phyloP scores from a whole-genome alignment of 495 filamentous ascomycete genomes.

The Lasiosphaeria ovina region DNA sequence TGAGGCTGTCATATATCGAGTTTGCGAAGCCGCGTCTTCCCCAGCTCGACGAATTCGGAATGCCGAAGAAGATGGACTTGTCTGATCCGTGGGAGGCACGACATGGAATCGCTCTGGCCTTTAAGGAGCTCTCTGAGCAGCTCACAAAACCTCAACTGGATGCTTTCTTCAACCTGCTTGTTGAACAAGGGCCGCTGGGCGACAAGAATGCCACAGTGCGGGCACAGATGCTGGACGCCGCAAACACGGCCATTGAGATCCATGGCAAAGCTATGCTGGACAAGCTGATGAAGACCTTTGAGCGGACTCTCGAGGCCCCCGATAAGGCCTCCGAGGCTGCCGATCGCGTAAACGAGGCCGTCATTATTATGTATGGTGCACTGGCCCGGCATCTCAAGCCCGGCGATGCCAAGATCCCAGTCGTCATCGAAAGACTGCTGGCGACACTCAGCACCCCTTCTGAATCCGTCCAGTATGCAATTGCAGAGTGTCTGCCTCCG shows the following conservation, averaged over 20 bases:
- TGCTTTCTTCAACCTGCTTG: conserved; percentile 76
- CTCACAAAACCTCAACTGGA: conserved; percentile 70
- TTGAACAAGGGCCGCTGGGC: conserved; percentile 77
- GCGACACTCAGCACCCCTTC: conserved; percentile 91
- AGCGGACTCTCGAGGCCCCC: conserved; percentile 75
- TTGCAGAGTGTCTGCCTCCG: conserved; percentile 89
- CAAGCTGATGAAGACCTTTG: conserved; percentile 86
- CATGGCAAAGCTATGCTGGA: conserved; percentile 81
- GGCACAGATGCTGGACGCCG: conserved; percentile 89
- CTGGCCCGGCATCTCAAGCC: conserved; percentile 80
- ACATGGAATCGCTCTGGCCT: conserved; percentile 82
- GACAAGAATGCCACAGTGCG: conserved; percentile 76
- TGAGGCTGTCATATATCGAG: conserved; percentile 68
- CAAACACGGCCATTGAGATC: conserved; percentile 71
- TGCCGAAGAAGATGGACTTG: conserved; percentile 81
- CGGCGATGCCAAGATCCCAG: conserved; percentile 78
- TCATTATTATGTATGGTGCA: conserved; percentile 94
- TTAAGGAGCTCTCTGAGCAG: conserved; percentile 69
- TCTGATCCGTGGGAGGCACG: conserved; percentile 86
- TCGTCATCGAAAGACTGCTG: conserved; percentile 79
- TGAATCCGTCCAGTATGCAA: conserved; percentile 92
- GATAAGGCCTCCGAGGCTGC: conserved; percentile 73
- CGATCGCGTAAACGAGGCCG: conserved; percentile 91
- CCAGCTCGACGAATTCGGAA: conserved; percentile 85
- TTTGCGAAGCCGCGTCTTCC: conserved; percentile 77